phyloP scores from a whole-genome alignment of 768 basidiomycete genomes.

The Tylopilus sp. region DNA sequence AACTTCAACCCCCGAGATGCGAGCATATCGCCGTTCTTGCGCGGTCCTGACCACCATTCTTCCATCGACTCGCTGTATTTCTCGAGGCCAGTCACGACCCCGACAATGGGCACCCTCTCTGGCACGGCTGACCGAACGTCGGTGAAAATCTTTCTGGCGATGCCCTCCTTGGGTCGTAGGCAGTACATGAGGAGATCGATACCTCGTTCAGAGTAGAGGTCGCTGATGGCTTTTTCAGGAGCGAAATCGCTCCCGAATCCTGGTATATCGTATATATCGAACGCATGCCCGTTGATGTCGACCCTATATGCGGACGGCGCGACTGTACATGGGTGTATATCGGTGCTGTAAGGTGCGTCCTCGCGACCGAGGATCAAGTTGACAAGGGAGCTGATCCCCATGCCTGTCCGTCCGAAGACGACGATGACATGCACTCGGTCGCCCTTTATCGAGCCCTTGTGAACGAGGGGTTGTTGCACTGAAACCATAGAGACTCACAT shows the following conservation, averaged over 20 bases:
- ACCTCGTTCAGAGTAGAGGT: conserved; percentile 30
- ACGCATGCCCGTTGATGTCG: conserved; percentile 29
- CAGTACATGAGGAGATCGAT: conserved; percentile 32
- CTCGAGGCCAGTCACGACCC: conserved; percentile 37
- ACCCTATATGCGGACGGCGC: conserved; percentile 24
- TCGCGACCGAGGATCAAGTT: conserved; percentile 31
- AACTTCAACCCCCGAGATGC: conserved; percentile 33
- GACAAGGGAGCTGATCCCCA: conserved; percentile 32
- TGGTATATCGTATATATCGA: conserved; percentile 31
- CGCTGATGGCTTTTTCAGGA: conserved; percentile 25
- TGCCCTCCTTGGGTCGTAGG: conserved; percentile 28
- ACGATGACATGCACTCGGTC: conserved; percentile 31
- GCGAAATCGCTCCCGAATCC: conserved; percentile 22
- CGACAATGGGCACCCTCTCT: conserved; percentile 36
- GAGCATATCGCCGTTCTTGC: conserved; percentile 35
- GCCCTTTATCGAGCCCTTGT: conserved; percentile 14
- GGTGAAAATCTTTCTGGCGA: conserved; percentile 24
- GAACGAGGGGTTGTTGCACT: background rate
- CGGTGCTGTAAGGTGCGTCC: conserved; percentile 31
- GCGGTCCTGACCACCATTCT: conserved; percentile 30
- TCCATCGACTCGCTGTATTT: conserved; percentile 31
- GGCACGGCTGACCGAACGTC: conserved; percentile 26
- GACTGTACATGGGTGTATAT: conserved; percentile 29
- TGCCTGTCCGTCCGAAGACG: conserved; percentile 33
- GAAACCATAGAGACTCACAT: conserved; percentile 19